Conservation (phyloP, 2,329 filamentous ascomycete genomes). For the Botrytis galanthina region DNA sequence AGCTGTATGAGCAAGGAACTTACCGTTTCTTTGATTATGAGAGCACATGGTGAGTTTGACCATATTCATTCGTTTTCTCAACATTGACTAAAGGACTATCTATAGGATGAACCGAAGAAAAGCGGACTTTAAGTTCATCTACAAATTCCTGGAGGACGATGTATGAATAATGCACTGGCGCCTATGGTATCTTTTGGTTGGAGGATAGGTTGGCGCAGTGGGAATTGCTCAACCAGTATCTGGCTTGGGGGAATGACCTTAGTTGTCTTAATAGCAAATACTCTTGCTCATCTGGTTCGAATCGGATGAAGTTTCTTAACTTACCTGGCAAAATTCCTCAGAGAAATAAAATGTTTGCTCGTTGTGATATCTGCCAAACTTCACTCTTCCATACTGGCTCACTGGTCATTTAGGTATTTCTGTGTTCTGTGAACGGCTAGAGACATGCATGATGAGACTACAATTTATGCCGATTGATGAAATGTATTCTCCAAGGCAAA, state of each 20-base stretch:
- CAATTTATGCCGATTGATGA: conserved; percentile 6
- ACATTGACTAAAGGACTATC: background rate
- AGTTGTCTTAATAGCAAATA: conserved; percentile 36
- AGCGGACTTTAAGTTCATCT: conserved; percentile 96
- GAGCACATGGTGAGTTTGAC: conserved; percentile 75
- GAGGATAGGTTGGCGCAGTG: conserved; percentile 64
- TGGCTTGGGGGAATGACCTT: conserved; percentile 43
- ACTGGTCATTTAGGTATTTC: background rate
- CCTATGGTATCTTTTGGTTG: conserved; percentile 69
- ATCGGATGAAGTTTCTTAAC: conserved; percentile 25
- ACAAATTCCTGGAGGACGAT: conserved; percentile 96
- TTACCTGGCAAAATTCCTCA: background rate
- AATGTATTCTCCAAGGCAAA: background rate
- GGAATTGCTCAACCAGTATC: conserved; percentile 60
- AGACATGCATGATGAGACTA: background rate
- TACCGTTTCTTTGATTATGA: conserved; percentile 99
- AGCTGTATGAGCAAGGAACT: conserved; percentile 97
- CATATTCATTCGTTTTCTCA: conserved; percentile 2
- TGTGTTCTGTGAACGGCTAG: background rate
- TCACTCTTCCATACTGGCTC: background rate
- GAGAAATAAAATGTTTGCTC: conserved; percentile 5
- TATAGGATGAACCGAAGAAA: conserved; percentile 96
- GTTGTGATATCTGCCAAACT: background rate
- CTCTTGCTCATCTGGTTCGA: conserved; percentile 28
- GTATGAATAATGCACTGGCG: conserved; percentile 61